Conservation (phyloP, 768 basidiomycete genomes). For the Lenzites betulinus region DNA sequence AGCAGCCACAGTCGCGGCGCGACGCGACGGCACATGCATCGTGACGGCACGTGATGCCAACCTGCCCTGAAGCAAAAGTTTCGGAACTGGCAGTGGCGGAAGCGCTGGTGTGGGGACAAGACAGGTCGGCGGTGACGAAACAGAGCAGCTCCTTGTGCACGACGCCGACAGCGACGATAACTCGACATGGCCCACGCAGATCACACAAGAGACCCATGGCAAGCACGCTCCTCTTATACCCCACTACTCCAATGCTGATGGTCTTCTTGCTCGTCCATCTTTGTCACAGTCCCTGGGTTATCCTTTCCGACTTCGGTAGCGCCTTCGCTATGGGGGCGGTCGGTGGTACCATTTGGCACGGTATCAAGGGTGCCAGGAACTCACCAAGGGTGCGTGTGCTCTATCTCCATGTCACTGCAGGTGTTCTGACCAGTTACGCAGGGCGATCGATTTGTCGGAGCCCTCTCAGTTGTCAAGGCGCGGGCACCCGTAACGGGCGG, state of each 20-base stretch:
- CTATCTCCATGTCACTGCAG: not conserved
- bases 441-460: slow-evolving; percentile 95
- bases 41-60: slow-evolving; percentile 21
- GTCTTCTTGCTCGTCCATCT: not conserved
- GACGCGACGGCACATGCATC: slow-evolving; percentile 21
- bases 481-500: slow-evolving; percentile 98
- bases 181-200: slow-evolving; percentile 80
- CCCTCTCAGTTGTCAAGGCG: slow-evolving; percentile 95
- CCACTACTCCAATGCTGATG: not conserved
- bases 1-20: slow-evolving; percentile 23
- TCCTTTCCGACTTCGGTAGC: slow-evolving; percentile 97
- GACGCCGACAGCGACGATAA: slow-evolving; percentile 14
- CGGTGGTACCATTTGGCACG: slow-evolving; percentile 98
- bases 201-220: slow-evolving; percentile 95
- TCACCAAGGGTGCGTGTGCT: slow-evolving; percentile 76
- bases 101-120: slow-evolving; percentile 1
- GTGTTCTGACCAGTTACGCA: slow-evolving; percentile 33
- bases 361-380: slow-evolving; percentile 96
- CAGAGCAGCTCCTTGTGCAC: slow-evolving; percentile 16
- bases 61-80: slow-evolving; percentile 25
- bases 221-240: slow-evolving; percentile 24
- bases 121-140: slow-evolving; percentile 10
- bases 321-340: slow-evolving; percentile 98
- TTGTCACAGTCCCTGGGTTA: slow-evolving; percentile 86
- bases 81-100: slow-evolving; percentile 2